phyloP scores from a whole-genome alignment of 129 eudicot species.

The Scalesia atractyloides region DNA sequence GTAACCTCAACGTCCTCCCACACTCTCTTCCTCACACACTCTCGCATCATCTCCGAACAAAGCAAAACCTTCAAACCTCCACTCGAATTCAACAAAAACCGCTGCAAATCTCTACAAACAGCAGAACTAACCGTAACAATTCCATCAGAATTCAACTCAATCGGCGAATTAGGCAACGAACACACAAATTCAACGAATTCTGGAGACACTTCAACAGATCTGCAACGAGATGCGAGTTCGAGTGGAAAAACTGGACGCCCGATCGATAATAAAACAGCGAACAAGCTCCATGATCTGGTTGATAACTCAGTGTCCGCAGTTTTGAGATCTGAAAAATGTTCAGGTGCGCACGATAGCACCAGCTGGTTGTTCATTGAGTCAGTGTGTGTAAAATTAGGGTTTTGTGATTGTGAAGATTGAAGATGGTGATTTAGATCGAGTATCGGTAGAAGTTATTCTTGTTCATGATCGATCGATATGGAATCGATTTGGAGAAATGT shows the following conservation, averaged over 20 bases:
- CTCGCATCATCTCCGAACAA: conserved; percentile 20
- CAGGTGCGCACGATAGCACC: conserved; percentile 26
- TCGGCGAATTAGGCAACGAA: conserved; percentile 66
- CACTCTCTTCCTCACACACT: conserved; percentile 17
- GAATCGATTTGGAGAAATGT: conserved; percentile 17
- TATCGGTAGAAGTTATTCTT: neutral
- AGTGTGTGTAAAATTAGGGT: conserved; percentile 10
- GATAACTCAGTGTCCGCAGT: conserved; percentile 26
- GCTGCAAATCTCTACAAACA: conserved; percentile 36
- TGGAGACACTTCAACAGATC: conserved; percentile 35
- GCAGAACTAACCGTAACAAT: conserved; percentile 49
- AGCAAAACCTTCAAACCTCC: conserved; percentile 23
- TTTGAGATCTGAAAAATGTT: conserved; percentile 22
- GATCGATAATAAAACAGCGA: conserved; percentile 45
- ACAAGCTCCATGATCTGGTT: conserved; percentile 64
- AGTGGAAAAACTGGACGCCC: conserved; percentile 50
- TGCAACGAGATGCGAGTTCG: conserved; percentile 54
- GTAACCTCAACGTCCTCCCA: conserved; percentile 31
- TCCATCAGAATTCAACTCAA: conserved; percentile 34
- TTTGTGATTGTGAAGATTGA: neutral
- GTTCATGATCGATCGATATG: conserved; percentile 13
- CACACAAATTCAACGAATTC: conserved; percentile 53
- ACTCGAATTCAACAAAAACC: conserved; percentile 37
- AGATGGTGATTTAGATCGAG: conserved; percentile 16
- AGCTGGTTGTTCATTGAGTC: conserved; percentile 42